Evolutionary conservation across 2,329 filamentous ascomycete species (phyloP).

Genomic region (Phyllosticta citriasiana): DNA sequence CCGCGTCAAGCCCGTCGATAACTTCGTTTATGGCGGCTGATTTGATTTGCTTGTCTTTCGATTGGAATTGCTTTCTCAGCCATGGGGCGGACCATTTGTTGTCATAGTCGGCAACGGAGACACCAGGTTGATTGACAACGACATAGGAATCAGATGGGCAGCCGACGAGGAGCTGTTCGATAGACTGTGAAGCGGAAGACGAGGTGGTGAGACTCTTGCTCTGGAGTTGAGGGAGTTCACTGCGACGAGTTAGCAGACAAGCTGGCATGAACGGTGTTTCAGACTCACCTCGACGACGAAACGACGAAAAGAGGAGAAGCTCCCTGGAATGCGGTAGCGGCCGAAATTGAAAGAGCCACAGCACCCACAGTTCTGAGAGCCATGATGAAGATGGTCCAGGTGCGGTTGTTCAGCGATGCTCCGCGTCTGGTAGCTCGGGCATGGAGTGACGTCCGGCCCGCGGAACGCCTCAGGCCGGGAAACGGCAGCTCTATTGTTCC

Average conservation of each 20-base stretch:
- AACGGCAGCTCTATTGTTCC: neutral
- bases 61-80: slow-evolving; percentile 42
- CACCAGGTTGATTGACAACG: slow-evolving; percentile 65
- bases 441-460: neutral
- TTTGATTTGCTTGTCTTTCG: slow-evolving; percentile 42
- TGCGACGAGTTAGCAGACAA: slow-evolving; percentile 16
- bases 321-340: slow-evolving; percentile 64
- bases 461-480: too few species aligned
- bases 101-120: slow-evolving; percentile 59
- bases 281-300: slow-evolving; percentile 62
- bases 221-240: slow-evolving; percentile 20
- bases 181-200: slow-evolving; percentile 30
- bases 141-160: slow-evolving; percentile 72
- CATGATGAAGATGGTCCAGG: slow-evolving; percentile 18
- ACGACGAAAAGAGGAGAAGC: slow-evolving; percentile 84
- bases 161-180: slow-evolving; percentile 42
- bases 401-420: neutral
- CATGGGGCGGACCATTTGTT: slow-evolving; percentile 42
- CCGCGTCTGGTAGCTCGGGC: neutral
- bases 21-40: slow-evolving; percentile 45
- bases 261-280: neutral
- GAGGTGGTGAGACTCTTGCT: slow-evolving; percentile 32
- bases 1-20: slow-evolving; percentile 37
- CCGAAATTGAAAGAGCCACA: slow-evolving; percentile 39
- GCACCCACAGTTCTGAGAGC: slow-evolving; percentile 38